Evolutionary conservation across 306 rosid species (phyloP), one percentile per base, ranked within the genome.

Genomic region (Argentina anserina): DNA sequence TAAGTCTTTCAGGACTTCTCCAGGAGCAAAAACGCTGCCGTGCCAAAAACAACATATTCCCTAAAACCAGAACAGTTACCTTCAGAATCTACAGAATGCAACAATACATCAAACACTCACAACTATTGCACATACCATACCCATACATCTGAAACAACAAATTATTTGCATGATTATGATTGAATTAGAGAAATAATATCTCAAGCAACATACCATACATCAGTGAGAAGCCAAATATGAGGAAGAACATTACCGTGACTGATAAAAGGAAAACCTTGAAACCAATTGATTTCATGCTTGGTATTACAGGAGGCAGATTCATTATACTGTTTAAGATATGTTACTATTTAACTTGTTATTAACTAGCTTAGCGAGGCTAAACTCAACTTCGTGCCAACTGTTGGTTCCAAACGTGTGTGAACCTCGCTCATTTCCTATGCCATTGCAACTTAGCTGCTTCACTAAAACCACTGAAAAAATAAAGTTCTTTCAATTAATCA

Each of bases 31-130:
- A 74, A 68, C 56, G 78, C 65, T 41, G 74, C 64, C 74, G 70
- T 58, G 52, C 68, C 60, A 73, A 76, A 79, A 53, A 81, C 25
- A 76, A 56, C 29, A 39, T 77, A 49, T 72, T 85, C 73, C 90
- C 94, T 88, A 80, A 26, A 41, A 79, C 69, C 80, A 40, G 34
- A 21, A 55, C 23, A n/a, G 18, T 34, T 23, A 1, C 36, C 50
- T 47, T 23, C 28, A 29, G n/a, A 26, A 39, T 47, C 36, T 36
- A 23, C 14, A 26, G n/a, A n/a, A 5, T 15, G 8, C 9, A 39
- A 14, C 21, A 40, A 18, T 12, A 65, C 2, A 41, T 29, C 9
- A 42, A 66, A 66, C 28, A 66, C 28, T 67, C 39, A 26, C 25
- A 67, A 67, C 13, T 66, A 25, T 40, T 20, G 46, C 37, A 66